Evolutionary conservation across 2,329 filamentous ascomycete species (phyloP), one percentile per base, ranked within the genome.

Genomic region (Verruconis gallopava): DNA sequence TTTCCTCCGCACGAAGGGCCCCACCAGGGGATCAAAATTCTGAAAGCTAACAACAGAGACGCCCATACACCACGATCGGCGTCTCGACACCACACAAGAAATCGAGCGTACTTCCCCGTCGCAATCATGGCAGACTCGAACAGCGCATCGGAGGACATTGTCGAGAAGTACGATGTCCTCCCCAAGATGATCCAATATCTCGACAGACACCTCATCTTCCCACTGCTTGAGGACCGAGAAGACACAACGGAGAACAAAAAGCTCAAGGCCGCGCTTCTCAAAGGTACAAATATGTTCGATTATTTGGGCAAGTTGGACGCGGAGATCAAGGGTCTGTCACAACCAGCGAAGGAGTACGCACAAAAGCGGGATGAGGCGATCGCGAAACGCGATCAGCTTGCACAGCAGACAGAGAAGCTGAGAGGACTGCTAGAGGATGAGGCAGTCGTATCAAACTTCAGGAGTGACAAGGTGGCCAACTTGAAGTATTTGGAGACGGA

Each of bases 231-330:
- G 56, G 79, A 81, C 58, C 79, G 85, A 62, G 81, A 93, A 51
- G 79, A 86, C 63, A 65, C 74, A 43, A 71, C 71, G 55, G 79
- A 88, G 61, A 79, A 93, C 54, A 80, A 81, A 49, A 77, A 82
- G 59, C 79, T 86, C 54, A 94, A 94, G 66, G 94, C 89, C 63
- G 81, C 89, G 66, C 78, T 98, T 45, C 77, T 98, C 53, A 89
- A 93, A 69, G 80, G 86, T 63, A 96, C 91, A 57, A 95, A 96
- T 72, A 98, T 98, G 91, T 91, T 82, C 56, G 91, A 98, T 66
- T 98, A 93, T 62, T 85, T 96, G 42, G 88, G 88, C 57, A 83
- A 81, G 56, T 70, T 98, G 51, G 85, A 93, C 72, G 82, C 83
- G 61, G 83, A 95, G 57, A 77, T 98, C 51, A 78, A 96, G 68